Base-by-base conservation (phyloP, 805 yeast genomes). In the Lipomyces orientalis region DNA sequence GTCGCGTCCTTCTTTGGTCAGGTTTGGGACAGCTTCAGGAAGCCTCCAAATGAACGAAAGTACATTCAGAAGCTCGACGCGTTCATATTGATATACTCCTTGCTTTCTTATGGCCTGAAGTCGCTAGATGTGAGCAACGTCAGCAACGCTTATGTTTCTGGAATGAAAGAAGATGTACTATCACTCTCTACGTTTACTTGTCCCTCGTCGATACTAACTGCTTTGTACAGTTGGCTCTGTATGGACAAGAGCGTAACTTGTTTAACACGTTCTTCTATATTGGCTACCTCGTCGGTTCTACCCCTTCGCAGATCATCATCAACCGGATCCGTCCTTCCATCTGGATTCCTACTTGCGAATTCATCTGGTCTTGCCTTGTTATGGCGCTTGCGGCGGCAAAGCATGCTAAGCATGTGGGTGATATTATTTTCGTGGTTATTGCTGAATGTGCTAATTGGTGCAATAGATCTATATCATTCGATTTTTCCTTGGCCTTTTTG, bases 131-230 rank as follows among this genome's bases (percentile, higher is more conserved):
- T 82, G 59, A 81, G 85, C 49, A 89, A 88, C 75, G 79, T 86
- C 65, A 83, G 84, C 67, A 87, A 88, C 74, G 92, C 92, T 0
- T 89, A 88, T 75, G 87, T 87, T 43, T 83, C 88, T 12, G 89
- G 90, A 31, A 81, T 89, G 85, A 77, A 84, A 69, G 87, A 84
- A 72, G 88, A 81, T 60, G 78, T 88, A 52, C 37, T 66, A 56
- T 10, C 5, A 14, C 55, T 25, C 5, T 22, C 55, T 25, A 16
- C 1, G 29, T 8, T n/a, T 10, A 9, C 2, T 19, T 8, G 34
- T 14, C 14, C 29, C n/a, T 19, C 8, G 8, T 19, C 34, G 34
- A 19, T 25, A 16, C n/a, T 25, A 19, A 55, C 34, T 55, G 2
- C 35, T 55, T 12, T 22, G n/a, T 16, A 12, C 37, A 66, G 69